Conservation (phyloP, 2,329 filamentous ascomycete genomes). For the Didymella lethalis region DNA sequence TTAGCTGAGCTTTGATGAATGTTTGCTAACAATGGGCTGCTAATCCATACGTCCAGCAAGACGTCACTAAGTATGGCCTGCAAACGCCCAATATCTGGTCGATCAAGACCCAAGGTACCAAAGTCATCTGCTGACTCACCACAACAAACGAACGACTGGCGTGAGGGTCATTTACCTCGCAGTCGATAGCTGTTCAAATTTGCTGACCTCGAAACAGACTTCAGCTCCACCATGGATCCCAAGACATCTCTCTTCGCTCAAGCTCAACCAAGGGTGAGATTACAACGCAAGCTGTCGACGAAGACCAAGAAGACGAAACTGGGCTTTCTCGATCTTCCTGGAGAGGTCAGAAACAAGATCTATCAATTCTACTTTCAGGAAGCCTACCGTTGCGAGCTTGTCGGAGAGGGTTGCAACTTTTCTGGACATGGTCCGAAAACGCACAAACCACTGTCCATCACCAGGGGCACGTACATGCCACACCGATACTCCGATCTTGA, state of each 20-base stretch:
- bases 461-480: neutral
- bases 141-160: neutral
- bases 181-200: neutral
- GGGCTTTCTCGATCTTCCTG: constrained; percentile 53
- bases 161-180: neutral
- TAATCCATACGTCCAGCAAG: neutral
- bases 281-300: neutral
- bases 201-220: constrained; percentile 7
- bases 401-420: constrained; percentile 3
- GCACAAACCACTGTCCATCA: constrained; percentile 25
- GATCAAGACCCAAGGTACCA: neutral
- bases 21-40: constrained; percentile 3
- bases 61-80: neutral
- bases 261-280: constrained; percentile 12
- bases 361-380: constrained; percentile 51
- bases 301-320: constrained; percentile 25
- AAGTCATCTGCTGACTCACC: neutral
- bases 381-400: constrained; percentile 40
- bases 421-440: neutral
- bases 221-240: constrained; percentile 23
- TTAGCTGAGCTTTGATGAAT: neutral
- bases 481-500: neutral
- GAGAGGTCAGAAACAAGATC: constrained; percentile 60
- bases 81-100: neutral
- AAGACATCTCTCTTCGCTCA: constrained; percentile 26